Evolutionary conservation across 805 yeast genomes (phyloP), one percentile per base, ranked within the genome.

Genomic region (Wickerhamomyces pijperi): DNA sequence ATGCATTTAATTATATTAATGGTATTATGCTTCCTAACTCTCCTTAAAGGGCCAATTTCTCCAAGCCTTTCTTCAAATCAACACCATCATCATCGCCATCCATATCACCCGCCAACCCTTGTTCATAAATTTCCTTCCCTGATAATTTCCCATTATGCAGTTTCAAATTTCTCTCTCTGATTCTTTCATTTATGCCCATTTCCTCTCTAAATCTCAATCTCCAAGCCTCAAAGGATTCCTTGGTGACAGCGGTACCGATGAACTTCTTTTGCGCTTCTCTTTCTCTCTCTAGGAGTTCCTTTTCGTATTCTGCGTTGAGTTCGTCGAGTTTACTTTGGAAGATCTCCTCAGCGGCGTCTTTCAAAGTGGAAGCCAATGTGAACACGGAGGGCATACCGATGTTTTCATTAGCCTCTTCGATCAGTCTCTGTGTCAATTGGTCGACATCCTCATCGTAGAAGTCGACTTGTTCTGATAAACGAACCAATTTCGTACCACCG

Each of bases 301-400:
- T 64, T 45, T 84, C 86, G 47, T 78, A 71, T 45, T 61, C 59
- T 40, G 68, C 67, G 50, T 84, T 88, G 29, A 63, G 67, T 5
- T 46, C 50, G 14, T 65, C 63, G 35, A 82, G 64, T 46, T 79
- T 78, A n/a, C 65, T 60, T 21, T 68, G 72, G 51, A 85, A 83
- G 46, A 74, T 52, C 19, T 59, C 60, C 50, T 92, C 98, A 13
- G 85, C 90, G 42, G 71, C 71, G 37, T 90, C 97, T 52, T 90
- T 90, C 39, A 87, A 67, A 8, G 76, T 65, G 1, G 94, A 76
- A 0, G 83, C 72, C 35, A 90, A 57, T 1, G 95, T 75, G 60
- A 88, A 92, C 5, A 90, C 71, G 47, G 87, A 78, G n/a, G 96
- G 95, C 71, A 90, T 81, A 1, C 98, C 98, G 1, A 88, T 43